These are phyloP conservation scores for Tolypocladium guangdongense DNA, from an alignment of 2,329 filamentous ascomycete species.

Conservation along the genomic window DNA sequence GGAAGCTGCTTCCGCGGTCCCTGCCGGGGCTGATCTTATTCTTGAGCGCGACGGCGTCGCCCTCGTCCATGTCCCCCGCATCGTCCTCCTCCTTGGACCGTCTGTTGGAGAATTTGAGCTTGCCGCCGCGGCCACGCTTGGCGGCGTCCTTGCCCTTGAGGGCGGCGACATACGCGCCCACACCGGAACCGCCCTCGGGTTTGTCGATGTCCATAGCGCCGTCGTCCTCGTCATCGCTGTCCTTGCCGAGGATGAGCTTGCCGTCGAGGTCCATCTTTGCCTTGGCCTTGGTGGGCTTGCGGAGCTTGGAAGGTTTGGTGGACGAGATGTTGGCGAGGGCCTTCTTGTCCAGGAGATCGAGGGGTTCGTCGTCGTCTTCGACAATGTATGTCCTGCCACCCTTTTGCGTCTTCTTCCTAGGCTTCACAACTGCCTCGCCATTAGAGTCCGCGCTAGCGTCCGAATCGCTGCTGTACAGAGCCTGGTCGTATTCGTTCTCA, in stretches of 20 bases:
- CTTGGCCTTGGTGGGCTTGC: constrained; percentile 45
- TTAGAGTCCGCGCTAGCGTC: constrained; percentile 41
- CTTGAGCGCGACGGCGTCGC: constrained; percentile 41
- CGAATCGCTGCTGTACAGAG: constrained; percentile 76
- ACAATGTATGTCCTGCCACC: constrained; percentile 74
- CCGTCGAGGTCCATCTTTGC: constrained; percentile 66
- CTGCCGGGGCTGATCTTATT: constrained; percentile 29
- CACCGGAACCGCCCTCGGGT: constrained; percentile 47
- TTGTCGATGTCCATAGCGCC: constrained; percentile 56
- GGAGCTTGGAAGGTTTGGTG: constrained; percentile 64
- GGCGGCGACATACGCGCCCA: constrained; percentile 59
- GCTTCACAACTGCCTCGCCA: constrained; percentile 39
- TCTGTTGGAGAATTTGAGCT: constrained; percentile 62
- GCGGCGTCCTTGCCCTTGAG: constrained; percentile 57
- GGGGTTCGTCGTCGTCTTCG: constrained; percentile 87
- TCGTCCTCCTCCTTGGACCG: constrained; percentile 36
- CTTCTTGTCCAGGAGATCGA: constrained; percentile 82
- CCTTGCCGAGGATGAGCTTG: constrained; percentile 64
- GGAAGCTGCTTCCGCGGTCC: constrained; percentile 14
- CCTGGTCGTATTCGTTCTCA: constrained; percentile 89
- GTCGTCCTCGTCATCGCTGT: constrained; percentile 35
- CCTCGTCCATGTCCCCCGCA: constrained; percentile 42
- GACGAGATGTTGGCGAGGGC: constrained; percentile 89
- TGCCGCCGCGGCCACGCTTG: constrained; percentile 52
- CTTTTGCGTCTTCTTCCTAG: constrained; percentile 42